These are phyloP conservation scores for Emergomyces pasteurianus DNA, from an alignment of 2,329 filamentous ascomycete genomes.

Conservation along the genomic window DNA sequence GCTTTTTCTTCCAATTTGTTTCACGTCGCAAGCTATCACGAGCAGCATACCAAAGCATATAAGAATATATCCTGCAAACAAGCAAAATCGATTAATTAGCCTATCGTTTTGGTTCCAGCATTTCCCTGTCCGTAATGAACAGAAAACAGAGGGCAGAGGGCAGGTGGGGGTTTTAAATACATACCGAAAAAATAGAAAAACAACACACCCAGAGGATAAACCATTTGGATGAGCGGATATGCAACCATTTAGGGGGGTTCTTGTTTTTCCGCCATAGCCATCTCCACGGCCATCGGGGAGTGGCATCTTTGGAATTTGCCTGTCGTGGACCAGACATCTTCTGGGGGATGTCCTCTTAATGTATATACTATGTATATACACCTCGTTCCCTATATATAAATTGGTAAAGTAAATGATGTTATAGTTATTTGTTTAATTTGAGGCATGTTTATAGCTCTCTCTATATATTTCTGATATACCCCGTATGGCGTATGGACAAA, in stretches of 20 bases:
- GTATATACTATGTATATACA: neutral
- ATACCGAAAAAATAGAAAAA: conserved; percentile 4
- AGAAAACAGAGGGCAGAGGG: too few species aligned
- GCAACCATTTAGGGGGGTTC: conserved; percentile 1
- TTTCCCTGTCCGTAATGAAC: neutral
- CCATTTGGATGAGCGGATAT: conserved; percentile 1
- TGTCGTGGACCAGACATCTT: neutral
- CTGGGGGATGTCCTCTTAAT: neutral
- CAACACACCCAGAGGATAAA: conserved; percentile 4
- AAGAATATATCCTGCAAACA: conserved; percentile 4
- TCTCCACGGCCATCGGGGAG: neutral
- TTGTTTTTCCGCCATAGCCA: neutral
- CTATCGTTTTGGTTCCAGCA: neutral
- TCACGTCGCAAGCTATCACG: neutral
- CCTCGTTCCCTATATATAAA: neutral
- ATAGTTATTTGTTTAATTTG: too few species aligned
- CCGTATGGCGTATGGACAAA: too few species aligned
- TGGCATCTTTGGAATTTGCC: too few species aligned
- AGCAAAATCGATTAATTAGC: neutral
- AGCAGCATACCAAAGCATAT: conserved; percentile 2
- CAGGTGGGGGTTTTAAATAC: neutral
- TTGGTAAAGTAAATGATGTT: neutral
- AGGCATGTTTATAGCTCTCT: neutral
- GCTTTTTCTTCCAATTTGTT: neutral
- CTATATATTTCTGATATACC: neutral